Evolutionary conservation across 2,329 filamentous ascomycete genomes (phyloP), one percentile per base, ranked within the genome.

Genomic region (Teratosphaeriaceae sp.): DNA sequence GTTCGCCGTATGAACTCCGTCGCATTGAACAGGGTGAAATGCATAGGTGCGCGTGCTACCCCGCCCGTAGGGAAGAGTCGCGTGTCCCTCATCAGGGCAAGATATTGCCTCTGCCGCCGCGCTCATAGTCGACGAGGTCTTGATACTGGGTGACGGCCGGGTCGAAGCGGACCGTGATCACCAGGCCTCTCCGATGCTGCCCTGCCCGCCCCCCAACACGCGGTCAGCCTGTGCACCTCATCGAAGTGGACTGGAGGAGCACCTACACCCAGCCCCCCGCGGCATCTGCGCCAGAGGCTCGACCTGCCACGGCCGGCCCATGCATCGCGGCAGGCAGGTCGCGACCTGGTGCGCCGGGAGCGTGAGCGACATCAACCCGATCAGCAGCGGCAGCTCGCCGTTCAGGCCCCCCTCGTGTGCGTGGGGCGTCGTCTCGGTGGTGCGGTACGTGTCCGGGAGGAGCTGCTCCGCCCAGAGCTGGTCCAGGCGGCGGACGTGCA

Each of bases 331-430:
- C 5, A 46, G 40, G 18, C 9, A 20, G 15, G 15, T 18, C 7
- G n/a, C 9, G 15, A 46, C 13, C 7, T 13, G 8, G 3, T 24
- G 8, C 9, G 20, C n/a, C 13, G 44, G 44, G 34, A 46, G 29
- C 1, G 34, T 19, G 15, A 38, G 26, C n/a, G 48, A 42, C 7
- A 48, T 20, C 6, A 50, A 27, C 6, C 26, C 46, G 16, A 50
- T 38, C 8, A 50, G 37, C n/a, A 50, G 16, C 3, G 48, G 43
- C 18, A 50, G 37, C 12, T 50, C 43, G 3, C 48, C 48, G 37
- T 29, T 16, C 18, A 50, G 19, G 9, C 43, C 48, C 5, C 43
- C 47, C 22, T 34, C 13, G 20, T 15, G 13, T 6, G 11, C 7
- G 13, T 23, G 12, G 16, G 7, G n/a, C 4, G 31, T 41, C 3